Evolutionary conservation across 768 basidiomycete genomes (phyloP).

Genomic region (Mycena floridula): DNA sequence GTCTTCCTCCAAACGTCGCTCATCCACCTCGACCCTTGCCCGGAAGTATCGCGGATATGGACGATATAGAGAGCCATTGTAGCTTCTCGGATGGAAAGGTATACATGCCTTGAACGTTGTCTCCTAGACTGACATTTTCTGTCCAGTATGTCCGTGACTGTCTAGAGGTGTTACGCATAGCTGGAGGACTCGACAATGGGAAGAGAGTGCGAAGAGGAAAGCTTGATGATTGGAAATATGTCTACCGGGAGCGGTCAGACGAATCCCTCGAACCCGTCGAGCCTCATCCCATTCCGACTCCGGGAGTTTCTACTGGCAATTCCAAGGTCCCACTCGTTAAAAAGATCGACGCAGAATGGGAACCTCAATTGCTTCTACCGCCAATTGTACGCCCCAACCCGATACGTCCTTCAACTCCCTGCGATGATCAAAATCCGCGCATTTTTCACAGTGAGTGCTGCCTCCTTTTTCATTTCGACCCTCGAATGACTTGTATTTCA

Average conservation of each 20-base stretch:
- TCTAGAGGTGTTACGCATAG: slow-evolving; percentile 80
- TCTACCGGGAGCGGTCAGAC: slow-evolving; percentile 55
- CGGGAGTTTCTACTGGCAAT: slow-evolving; percentile 18
- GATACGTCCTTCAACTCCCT: slow-evolving; percentile 40
- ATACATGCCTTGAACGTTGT: background rate
- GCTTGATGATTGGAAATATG: slow-evolving; percentile 74
- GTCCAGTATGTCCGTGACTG: slow-evolving; percentile 91
- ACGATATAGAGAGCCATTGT: slow-evolving; percentile 81
- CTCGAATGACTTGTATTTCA: no score
- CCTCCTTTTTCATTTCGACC: no score
- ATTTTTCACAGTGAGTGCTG: slow-evolving; percentile 89
- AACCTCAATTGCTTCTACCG: slow-evolving; percentile 45
- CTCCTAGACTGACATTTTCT: background rate
- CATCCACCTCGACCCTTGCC: slow-evolving; percentile 82
- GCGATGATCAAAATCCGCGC: slow-evolving; percentile 72
- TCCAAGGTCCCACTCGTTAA: slow-evolving; percentile 32
- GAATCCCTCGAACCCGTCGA: slow-evolving; percentile 21
- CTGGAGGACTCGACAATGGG: slow-evolving; percentile 78
- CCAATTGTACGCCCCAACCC: slow-evolving; percentile 36
- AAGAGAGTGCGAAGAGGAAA: slow-evolving; percentile 66
- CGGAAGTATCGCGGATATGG: slow-evolving; percentile 83
- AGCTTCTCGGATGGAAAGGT: slow-evolving; percentile 75
- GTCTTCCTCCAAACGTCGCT: slow-evolving; percentile 52
- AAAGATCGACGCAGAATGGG: slow-evolving; percentile 56
- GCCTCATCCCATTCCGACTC: slow-evolving; percentile 15